phyloP scores from a whole-genome alignment of 192 early-diverging fungal species.

The Backusella westeae region DNA sequence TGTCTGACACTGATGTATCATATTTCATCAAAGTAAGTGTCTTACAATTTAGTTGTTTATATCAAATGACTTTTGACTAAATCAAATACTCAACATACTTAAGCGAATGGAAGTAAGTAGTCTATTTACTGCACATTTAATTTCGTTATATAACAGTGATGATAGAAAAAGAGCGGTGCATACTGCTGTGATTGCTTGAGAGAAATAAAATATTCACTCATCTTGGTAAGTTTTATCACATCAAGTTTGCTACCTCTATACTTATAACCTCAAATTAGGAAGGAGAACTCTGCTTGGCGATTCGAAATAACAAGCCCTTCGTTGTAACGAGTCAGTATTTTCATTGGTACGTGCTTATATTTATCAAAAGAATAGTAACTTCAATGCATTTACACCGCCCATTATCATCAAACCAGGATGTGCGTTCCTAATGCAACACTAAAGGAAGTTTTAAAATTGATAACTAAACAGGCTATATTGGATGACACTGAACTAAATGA shows the following conservation, averaged over 20 bases:
- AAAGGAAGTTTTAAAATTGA: neutral
- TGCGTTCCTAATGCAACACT: neutral
- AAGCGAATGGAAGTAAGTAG: neutral
- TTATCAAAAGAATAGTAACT: neutral
- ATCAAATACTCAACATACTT: neutral
- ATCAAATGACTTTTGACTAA: neutral
- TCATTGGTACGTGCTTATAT: neutral
- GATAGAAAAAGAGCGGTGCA: neutral
- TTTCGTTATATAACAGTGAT: neutral
- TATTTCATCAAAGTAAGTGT: neutral
- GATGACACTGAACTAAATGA: neutral
- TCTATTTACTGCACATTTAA: neutral
- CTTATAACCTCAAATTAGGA: neutral
- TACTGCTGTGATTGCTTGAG: neutral
- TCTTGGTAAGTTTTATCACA: neutral
- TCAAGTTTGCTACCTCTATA: neutral
- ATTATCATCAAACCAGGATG: neutral
- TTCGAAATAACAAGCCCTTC: neutral
- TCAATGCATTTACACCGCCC: too few relatives aligned
- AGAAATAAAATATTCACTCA: neutral
- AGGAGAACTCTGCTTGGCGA: neutral
- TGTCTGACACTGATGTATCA: neutral
- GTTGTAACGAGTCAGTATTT: neutral
- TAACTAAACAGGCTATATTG: neutral
- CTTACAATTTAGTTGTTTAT: neutral